Conservation (phyloP, 352 stramenopile species). For the Globisporangium nunn region DNA sequence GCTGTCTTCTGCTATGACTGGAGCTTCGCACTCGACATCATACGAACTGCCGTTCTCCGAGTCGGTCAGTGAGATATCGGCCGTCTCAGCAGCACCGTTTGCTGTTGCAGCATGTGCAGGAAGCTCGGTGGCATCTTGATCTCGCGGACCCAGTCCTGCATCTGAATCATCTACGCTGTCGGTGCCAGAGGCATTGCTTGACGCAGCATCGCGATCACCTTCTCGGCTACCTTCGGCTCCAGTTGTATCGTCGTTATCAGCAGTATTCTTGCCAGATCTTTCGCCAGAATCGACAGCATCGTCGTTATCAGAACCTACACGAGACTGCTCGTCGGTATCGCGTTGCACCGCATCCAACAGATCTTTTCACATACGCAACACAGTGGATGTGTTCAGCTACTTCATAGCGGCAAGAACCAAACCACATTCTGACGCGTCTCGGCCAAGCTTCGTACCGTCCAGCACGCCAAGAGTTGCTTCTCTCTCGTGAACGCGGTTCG, state of each 20-base stretch:
- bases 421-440: neutral
- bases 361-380: neutral
- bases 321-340: slow-evolving; percentile 1
- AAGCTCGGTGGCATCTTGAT: too few species aligned
- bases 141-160: too few species aligned
- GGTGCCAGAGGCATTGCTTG: too few species aligned
- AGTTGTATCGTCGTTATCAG: too few species aligned
- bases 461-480: slow-evolving; percentile 1
- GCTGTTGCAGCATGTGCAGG: too few species aligned
- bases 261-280: neutral
- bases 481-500: neutral
- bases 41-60: too few species aligned
- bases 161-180: too few species aligned
- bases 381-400: neutral
- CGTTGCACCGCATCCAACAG: slow-evolving; percentile 10
- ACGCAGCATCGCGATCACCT: too few species aligned
- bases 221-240: too few species aligned
- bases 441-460: neutral
- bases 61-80: too few species aligned
- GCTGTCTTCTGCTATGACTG: neutral
- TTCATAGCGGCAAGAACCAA: neutral
- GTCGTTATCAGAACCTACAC: neutral
- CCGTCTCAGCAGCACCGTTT: too few species aligned
- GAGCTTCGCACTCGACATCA: neutral
- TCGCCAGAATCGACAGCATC: neutral